Base-by-base conservation (phyloP, 306 rosid genomes). In the Malus asiatica region DNA sequence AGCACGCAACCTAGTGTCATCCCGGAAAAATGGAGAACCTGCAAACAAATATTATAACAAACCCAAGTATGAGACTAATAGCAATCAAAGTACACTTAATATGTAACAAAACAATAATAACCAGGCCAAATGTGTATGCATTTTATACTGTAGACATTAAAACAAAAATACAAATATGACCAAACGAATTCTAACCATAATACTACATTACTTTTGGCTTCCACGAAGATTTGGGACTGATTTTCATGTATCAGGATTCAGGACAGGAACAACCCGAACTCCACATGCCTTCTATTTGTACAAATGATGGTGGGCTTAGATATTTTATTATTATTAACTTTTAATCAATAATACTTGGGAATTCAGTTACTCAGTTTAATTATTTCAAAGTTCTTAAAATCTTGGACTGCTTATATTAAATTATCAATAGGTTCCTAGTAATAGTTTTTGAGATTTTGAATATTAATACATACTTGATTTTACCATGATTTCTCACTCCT, bases 1-100 rank as follows among this genome's bases (percentile, higher is more conserved):
- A 83, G 99, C 99, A 84, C 99, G 99, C 89, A 95, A 82, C 90
- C 97, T 90, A 71, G 96, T 90, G 87, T 95, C 99, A 82, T 86
- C 85, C 60, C 97, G 89, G 57, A 95, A 95, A 86, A 95, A 92
- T 60, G 93, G 91, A 58, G 97, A 95, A 63, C 96, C 99, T 95
- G 90, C 87, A 86, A 82, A 52, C n/a, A 60, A 40, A 59, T 55
- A 35, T 15, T 58, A 57, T 57, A 23, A 76, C 66, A 77, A 71
- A 45, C 25, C 45, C 68, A 5, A 57, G 8, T 11, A 23, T 42
- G 53, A 33, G 53, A 22, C 66, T 35, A 58, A 35, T 32, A 13
- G 68, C 15, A 73, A 23, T 73, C 13, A 1, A 44, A 42, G 45
- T 44, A 42, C 59, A 27, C 45, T 73, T 40, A 30, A 4, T 8